Conservation (phyloP, 805 yeast species). For the Yamadazyma insecticola region DNA sequence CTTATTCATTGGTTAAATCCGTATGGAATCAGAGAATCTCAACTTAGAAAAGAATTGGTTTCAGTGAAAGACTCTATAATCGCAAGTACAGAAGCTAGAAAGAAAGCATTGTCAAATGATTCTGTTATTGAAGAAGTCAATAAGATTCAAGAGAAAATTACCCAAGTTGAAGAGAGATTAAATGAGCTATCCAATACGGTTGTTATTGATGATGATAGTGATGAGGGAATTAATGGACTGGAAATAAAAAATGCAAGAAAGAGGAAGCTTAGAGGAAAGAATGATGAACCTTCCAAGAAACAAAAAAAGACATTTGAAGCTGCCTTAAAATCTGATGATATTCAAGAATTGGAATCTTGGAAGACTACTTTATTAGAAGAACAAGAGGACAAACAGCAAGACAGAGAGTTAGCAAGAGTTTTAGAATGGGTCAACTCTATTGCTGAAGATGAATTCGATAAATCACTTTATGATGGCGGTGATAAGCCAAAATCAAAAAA, state of each 20-base stretch:
- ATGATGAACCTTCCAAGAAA: constrained; percentile 26
- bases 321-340: constrained; percentile 22
- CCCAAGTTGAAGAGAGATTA: constrained; percentile 22
- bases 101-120: constrained; percentile 36
- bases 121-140: constrained; percentile 28
- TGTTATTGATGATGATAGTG: constrained; percentile 18
- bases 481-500: constrained; percentile 19
- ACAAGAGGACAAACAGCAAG: constrained; percentile 28
- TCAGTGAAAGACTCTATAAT: constrained; percentile 48
- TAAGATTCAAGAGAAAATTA: constrained; percentile 35
- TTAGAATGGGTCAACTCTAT: constrained; percentile 59
- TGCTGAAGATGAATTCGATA: constrained; percentile 49
- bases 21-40: constrained; percentile 71
- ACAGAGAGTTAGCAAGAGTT: constrained; percentile 43
- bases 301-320: constrained; percentile 29
- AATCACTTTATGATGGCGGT: constrained; percentile 55
- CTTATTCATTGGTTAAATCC: constrained; percentile 66
- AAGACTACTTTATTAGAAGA: constrained; percentile 22
- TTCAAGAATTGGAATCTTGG: constrained; percentile 20
- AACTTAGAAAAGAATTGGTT: constrained; percentile 56
- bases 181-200: constrained; percentile 1
- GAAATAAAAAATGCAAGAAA: constrained; percentile 21
- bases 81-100: constrained; percentile 55
- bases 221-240: constrained; percentile 28
- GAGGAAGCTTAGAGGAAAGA: constrained; percentile 25